A percentile compares a stretch with the other conserved stretches of the same genome.
Evolutionary conservation across 495 filamentous ascomycete species (phyloP).

Genomic region (Diplogelasinospora grovesii): DNA sequence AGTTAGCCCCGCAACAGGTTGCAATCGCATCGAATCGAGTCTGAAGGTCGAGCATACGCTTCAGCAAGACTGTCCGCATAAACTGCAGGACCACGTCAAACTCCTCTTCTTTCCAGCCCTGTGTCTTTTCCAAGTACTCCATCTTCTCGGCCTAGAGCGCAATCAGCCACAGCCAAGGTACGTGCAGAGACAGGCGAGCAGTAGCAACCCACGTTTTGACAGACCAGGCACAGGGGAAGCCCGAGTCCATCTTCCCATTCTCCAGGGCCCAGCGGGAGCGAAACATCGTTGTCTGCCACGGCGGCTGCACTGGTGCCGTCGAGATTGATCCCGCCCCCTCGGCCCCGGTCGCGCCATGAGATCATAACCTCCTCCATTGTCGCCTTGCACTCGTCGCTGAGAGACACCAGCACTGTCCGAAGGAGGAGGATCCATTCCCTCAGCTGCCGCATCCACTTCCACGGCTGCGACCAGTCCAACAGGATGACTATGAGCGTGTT

Average conservation of each 20-base stretch:
- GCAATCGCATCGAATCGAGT: no score
- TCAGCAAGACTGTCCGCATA: constrained; percentile 75
- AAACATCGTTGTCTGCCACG: constrained; percentile 52
- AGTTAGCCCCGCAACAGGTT: constrained; percentile 12
- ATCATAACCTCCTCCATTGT: constrained; percentile 79
- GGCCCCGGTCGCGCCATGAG: constrained; percentile 51
- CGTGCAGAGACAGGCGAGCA: no score
- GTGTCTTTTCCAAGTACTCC: constrained; percentile 76
- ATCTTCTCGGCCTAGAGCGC: constrained; percentile 71
- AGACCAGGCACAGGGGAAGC: constrained; percentile 84
- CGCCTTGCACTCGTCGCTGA: constrained; percentile 70
- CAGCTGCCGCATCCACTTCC: constrained; percentile 83
- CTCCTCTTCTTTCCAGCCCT: constrained; percentile 87
- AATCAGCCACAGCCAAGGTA: no score
- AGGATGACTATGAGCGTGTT: constrained; percentile 84
- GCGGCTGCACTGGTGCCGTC: constrained; percentile 38
- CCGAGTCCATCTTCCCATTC: constrained; percentile 93
- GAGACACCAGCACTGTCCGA: constrained; percentile 62
- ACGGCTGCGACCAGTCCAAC: constrained; percentile 87
- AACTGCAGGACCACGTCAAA: constrained; percentile 91
- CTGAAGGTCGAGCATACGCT: constrained; percentile 57
- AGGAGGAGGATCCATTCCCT: constrained; percentile 82
- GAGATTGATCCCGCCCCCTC: constrained; percentile 45
- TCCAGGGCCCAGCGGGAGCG: constrained; percentile 75
- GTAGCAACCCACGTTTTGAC: constrained; percentile 67